These are phyloP conservation scores for Vigna reflexopilosa DNA, from an alignment of 306 rosid genomes.

Conservation along the genomic window DNA sequence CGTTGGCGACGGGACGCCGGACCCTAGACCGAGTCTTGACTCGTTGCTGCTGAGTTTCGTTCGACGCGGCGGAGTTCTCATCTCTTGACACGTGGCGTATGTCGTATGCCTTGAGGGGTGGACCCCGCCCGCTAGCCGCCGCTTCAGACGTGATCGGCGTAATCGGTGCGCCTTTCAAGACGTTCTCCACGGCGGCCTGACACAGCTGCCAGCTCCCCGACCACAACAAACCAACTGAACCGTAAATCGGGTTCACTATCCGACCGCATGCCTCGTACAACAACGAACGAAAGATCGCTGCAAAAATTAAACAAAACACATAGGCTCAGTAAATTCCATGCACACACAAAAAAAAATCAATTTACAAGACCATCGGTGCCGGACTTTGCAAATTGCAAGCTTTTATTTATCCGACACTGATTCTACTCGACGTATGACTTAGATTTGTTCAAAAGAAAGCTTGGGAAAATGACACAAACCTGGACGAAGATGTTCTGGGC, in stretches of 20 bases:
- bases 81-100: conserved; percentile 92
- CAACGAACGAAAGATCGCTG: conserved; percentile 90
- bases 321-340: neutral
- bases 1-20: conserved; percentile 49
- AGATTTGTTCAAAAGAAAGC: neutral
- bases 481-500: conserved; percentile 95
- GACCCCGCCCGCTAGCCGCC: conserved; percentile 74
- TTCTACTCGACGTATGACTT: neutral
- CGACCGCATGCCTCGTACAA: conserved; percentile 94
- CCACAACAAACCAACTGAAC: conserved; percentile 96
- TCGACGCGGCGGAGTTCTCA: conserved; percentile 75
- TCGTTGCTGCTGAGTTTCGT: conserved; percentile 45
- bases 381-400: no score
- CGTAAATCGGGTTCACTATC: conserved; percentile 95
- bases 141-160: conserved; percentile 87
- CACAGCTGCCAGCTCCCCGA: conserved; percentile 98
- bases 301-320: neutral
- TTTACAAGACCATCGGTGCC: no score
- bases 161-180: conserved; percentile 81
- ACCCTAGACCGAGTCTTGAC: conserved; percentile 73
- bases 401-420: no score
- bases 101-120: conserved; percentile 87
- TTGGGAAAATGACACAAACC: conserved; percentile 46
- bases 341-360: no score
- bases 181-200: conserved; percentile 92